Conservation (phyloP, 2,329 filamentous ascomycete species). For the Tolypocladium capitatum region DNA sequence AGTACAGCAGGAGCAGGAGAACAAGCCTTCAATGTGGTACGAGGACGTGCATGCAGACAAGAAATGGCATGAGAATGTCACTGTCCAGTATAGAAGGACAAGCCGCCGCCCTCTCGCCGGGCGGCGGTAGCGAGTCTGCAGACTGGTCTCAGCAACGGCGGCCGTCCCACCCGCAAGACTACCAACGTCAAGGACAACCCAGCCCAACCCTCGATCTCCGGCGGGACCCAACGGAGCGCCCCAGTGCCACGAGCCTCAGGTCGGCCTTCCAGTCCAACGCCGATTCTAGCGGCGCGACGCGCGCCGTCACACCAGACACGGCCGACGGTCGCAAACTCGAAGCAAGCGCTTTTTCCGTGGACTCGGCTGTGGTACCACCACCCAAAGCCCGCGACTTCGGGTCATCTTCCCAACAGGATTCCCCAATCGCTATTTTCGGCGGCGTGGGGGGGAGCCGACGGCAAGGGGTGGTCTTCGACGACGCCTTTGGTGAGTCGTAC, state of each 20-base stretch:
- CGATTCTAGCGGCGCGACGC: slow-evolving; percentile 33
- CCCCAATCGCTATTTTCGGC: slow-evolving; percentile 17
- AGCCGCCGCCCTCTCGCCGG: slow-evolving; percentile 15
- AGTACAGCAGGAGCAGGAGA: neutral
- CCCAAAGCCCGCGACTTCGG: slow-evolving; percentile 11
- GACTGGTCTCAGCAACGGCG: slow-evolving; percentile 19
- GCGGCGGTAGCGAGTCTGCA: slow-evolving; percentile 22
- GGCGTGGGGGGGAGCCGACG: slow-evolving; percentile 31
- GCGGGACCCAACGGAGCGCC: slow-evolving; percentile 11
- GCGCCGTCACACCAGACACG: slow-evolving; percentile 53
- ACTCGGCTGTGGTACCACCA: slow-evolving; percentile 4
- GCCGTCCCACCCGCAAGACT: slow-evolving; percentile 15
- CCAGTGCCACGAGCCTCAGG: slow-evolving; percentile 20
- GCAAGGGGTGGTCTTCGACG: slow-evolving; percentile 49
- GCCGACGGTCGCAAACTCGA: slow-evolving; percentile 20
- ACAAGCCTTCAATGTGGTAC: slow-evolving; percentile 16
- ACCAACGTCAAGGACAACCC: slow-evolving; percentile 4
- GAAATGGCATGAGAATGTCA: slow-evolving; percentile 32
- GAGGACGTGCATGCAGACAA: slow-evolving; percentile 22
- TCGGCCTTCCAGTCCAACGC: slow-evolving; percentile 19
- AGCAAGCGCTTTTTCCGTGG: slow-evolving; percentile 9
- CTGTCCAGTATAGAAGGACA: slow-evolving; percentile 33
- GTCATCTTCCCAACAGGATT: slow-evolving; percentile 16
- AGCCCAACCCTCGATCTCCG: neutral
- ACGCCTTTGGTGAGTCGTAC: slow-evolving; percentile 36